phyloP scores from a whole-genome alignment of 2,329 filamentous ascomycete species.

The Aspergillus sp. region DNA sequence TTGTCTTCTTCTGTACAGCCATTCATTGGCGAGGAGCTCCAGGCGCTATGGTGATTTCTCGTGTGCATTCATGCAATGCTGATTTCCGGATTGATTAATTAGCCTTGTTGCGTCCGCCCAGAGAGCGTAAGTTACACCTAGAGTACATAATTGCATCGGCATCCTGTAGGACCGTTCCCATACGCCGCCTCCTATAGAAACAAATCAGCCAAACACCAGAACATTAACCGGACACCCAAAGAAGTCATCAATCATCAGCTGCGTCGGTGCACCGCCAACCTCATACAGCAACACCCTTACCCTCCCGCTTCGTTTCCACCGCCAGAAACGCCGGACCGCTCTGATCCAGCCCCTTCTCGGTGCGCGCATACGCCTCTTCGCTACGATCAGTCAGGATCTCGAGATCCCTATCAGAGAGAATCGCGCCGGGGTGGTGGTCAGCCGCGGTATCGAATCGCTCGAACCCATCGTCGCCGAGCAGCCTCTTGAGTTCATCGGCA shows the following conservation, averaged over 20 bases:
- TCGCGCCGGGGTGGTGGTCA: slow-evolving; percentile 49
- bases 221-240: slow-evolving; percentile 2
- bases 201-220: neutral
- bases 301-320: slow-evolving; percentile 64
- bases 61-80: slow-evolving; percentile 4
- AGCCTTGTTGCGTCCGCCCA: neutral
- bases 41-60: slow-evolving; percentile 20
- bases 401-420: slow-evolving; percentile 69
- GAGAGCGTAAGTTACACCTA: slow-evolving; percentile 1
- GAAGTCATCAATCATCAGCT: slow-evolving; percentile 7
- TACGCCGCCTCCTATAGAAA: neutral
- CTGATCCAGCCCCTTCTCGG: slow-evolving; percentile 65
- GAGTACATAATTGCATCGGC: slow-evolving; percentile 12
- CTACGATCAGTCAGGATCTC: slow-evolving; percentile 68
- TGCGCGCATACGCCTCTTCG: slow-evolving; percentile 57
- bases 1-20: slow-evolving; percentile 19
- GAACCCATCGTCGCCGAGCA: slow-evolving; percentile 65
- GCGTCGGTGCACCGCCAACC: no score
- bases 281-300: slow-evolving; percentile 24
- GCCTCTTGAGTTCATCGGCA: slow-evolving; percentile 53
- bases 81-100: slow-evolving; percentile 1
- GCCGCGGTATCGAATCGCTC: slow-evolving; percentile 49
- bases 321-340: slow-evolving; percentile 53
- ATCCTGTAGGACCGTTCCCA: no score
- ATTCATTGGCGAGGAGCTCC: slow-evolving; percentile 23